Percentiles rank a stretch among this genome's conserved stretches.
Evolutionary conservation across 164 flowering plant species (phyloP).

Genomic region (Protea cynaroides): DNA sequence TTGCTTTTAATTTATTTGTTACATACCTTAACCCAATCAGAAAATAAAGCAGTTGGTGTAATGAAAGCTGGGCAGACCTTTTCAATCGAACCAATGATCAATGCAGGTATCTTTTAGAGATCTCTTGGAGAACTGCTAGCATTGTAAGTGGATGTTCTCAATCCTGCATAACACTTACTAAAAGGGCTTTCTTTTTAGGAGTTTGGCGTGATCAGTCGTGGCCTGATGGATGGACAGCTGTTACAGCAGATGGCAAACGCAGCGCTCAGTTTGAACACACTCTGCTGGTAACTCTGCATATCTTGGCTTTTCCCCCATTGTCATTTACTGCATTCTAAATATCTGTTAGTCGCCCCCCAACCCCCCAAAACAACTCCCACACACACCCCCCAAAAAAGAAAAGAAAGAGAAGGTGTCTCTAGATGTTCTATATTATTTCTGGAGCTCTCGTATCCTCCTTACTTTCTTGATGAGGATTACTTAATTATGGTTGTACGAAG

Average conservation of each 20-base stretch:
- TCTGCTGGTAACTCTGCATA: conserved; percentile 52
- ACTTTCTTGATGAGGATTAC: too few species aligned
- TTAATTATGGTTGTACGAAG: too few species aligned
- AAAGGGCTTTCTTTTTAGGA: conserved; percentile 33
- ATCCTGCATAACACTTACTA: neutral
- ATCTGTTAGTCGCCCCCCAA: too few species aligned
- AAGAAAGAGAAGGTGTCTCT: too few species aligned
- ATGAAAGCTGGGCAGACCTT: conserved; percentile 99
- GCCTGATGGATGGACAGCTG: conserved; percentile 99
- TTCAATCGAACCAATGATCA: conserved; percentile 97
- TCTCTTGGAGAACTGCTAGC: neutral
- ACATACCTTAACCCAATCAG: conserved; percentile 47
- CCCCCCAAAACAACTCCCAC: too few species aligned
- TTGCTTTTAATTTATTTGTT: neutral
- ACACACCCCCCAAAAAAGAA: too few species aligned
- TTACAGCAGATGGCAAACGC: conserved; percentile 95
- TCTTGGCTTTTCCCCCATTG: neutral
- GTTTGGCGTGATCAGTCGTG: conserved; percentile 96
- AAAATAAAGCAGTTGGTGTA: conserved; percentile 95
- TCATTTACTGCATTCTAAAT: neutral
- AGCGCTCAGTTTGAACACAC: conserved; percentile 99
- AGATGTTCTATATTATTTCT: too few species aligned
- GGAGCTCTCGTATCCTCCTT: too few species aligned
- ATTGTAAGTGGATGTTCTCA: neutral
- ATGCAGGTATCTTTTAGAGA: conserved; percentile 47